Conservation (phyloP, 116 monocot genomes). For the Iris pallida region DNA sequence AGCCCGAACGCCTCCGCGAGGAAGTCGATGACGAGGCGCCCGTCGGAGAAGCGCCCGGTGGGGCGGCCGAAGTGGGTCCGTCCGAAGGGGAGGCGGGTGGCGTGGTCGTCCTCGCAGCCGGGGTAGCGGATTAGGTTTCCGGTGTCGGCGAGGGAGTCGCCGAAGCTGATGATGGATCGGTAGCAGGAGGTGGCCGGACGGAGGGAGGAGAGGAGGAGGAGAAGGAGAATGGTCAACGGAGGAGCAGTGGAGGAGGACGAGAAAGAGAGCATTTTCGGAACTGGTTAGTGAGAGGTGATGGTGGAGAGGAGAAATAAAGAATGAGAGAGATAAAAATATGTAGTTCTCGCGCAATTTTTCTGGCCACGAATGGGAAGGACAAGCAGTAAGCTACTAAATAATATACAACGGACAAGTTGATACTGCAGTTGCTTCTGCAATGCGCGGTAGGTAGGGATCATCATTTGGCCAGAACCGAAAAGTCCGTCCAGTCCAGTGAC, state of each 20-base stretch:
- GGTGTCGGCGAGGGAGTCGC: slow-evolving; percentile 32
- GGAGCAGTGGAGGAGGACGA: not conserved
- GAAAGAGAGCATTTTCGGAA: not conserved
- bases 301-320: no score
- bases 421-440: no score
- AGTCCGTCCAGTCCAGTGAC: no score
- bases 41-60: slow-evolving; percentile 37
- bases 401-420: no score
- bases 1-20: slow-evolving; percentile 28
- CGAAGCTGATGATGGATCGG: slow-evolving; percentile 29
- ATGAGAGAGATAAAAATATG: not conserved
- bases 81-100: slow-evolving; percentile 24
- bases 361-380: no score
- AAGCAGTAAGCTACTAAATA: no score
- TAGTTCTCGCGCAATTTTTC: no score
- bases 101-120: not conserved
- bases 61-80: slow-evolving; percentile 31
- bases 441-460: no score
- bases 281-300: not conserved
- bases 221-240: not conserved
- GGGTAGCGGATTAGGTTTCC: slow-evolving; percentile 13
- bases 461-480: no score
- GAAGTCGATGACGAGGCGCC: slow-evolving; percentile 36
- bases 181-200: slow-evolving; percentile 12
- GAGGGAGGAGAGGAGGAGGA: not conserved